phyloP scores from a whole-genome alignment of 345 rosid species.

The Eucalyptus marginata region DNA sequence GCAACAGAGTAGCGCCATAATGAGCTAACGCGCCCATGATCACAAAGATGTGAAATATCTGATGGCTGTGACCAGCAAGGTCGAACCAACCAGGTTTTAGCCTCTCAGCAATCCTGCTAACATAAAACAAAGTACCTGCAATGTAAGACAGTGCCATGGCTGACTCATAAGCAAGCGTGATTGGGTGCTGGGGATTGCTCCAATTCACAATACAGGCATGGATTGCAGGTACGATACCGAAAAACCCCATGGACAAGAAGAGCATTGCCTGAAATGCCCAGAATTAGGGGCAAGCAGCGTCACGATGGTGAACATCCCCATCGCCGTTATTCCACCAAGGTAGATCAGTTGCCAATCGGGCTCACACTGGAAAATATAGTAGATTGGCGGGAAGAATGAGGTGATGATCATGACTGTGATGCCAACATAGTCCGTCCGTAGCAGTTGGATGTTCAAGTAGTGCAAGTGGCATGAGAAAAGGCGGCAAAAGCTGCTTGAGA shows the following conservation, averaged over 20 bases:
- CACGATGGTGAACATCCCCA: slow-evolving; percentile 59
- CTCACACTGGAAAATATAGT: slow-evolving; percentile 71
- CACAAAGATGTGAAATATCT: slow-evolving; percentile 76
- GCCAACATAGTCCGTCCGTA: slow-evolving; percentile 60
- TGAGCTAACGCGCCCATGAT: slow-evolving; percentile 84
- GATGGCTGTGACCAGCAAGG: slow-evolving; percentile 2
- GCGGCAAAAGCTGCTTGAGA: slow-evolving; percentile 72
- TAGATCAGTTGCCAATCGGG: slow-evolving; percentile 62
- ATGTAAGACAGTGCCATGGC: too few species aligned
- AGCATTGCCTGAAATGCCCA: slow-evolving; percentile 49
- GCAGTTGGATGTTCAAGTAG: slow-evolving; percentile 33
- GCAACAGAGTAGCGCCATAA: slow-evolving; percentile 48
- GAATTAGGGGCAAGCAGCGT: slow-evolving; percentile 68
- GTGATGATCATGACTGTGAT: slow-evolving; percentile 84
- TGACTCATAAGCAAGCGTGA: slow-evolving; percentile 20
- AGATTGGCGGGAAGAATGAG: slow-evolving; percentile 79
- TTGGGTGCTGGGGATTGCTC: slow-evolving; percentile 44
- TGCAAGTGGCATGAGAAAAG: slow-evolving; percentile 74
- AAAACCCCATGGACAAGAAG: slow-evolving; percentile 73
- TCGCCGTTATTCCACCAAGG: slow-evolving; percentile 52
- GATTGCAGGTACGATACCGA: slow-evolving; percentile 52
- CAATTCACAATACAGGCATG: slow-evolving; percentile 63
- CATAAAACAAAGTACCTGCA: too few species aligned
- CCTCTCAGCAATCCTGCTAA: slow-evolving; percentile 40
- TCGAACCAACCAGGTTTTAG: slow-evolving; percentile 76